Conservation (phyloP, 2,329 filamentous ascomycete genomes). For the Venturia oleaginea region DNA sequence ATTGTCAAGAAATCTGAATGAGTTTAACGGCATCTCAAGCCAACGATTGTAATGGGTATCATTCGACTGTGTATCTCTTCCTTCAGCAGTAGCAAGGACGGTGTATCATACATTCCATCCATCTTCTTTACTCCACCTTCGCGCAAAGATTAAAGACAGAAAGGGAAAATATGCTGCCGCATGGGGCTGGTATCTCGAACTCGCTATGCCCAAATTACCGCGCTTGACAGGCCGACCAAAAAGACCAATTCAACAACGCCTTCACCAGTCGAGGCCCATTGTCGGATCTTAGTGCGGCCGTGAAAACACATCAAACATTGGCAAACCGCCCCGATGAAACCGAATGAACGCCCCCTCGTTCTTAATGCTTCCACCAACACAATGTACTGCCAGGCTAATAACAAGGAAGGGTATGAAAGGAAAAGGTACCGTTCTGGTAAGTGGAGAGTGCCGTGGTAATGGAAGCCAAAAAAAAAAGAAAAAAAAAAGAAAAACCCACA, state of each 20-base stretch:
- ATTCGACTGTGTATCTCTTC: not conserved
- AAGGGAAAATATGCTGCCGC: not conserved
- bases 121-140: not conserved
- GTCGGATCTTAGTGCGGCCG: not conserved
- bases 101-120: not conserved
- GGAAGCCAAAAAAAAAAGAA: not conserved
- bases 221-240: not conserved
- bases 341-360: not conserved
- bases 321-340: not conserved
- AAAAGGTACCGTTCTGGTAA: not conserved
- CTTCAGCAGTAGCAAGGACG: not conserved
- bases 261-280: not conserved
- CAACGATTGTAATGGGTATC: not conserved
- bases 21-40: not conserved
- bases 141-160: not conserved
- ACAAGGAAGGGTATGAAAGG: constrained; percentile 4
- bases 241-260: not conserved
- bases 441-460: constrained; percentile 3
- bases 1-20: too few species aligned
- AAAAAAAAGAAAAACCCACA: not conserved
- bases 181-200: not conserved
- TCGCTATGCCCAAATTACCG: not conserved
- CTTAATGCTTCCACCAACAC: not conserved
- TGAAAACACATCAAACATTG: not conserved
- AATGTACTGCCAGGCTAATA: not conserved